Conservation (phyloP, 768 basidiomycete species). For the Tulasnella calospora region DNA sequence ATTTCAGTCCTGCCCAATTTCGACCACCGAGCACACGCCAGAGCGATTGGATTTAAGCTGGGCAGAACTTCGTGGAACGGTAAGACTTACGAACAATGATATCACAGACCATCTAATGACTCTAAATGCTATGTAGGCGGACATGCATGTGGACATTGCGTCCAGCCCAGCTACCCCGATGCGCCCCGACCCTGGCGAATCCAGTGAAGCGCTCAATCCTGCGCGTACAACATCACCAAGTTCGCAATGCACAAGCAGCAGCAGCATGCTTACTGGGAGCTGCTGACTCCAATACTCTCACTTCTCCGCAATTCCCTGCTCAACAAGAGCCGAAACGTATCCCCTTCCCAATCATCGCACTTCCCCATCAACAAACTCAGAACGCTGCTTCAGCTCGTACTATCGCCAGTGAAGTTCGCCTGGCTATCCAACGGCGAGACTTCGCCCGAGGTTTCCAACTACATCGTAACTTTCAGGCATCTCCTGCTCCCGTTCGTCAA, state of each 20-base stretch:
- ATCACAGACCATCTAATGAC: neutral
- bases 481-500: neutral
- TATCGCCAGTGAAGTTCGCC: constrained; percentile 11
- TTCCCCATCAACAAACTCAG: neutral
- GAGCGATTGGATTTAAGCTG: neutral
- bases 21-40: neutral
- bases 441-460: neutral
- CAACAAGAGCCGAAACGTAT: neutral
- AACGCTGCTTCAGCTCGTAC: neutral
- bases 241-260: neutral
- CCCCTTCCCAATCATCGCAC: neutral
- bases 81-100: neutral
- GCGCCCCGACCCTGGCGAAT: neutral
- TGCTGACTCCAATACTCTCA: neutral
- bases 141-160: constrained; percentile 1
- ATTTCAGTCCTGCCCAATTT: constrained; percentile 1
- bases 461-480: neutral
- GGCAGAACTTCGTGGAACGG: neutral
- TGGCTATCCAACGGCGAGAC: neutral
- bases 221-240: neutral
- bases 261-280: neutral
- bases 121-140: neutral
- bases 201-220: neutral
- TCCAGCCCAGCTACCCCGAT: neutral
- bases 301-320: neutral